phyloP scores from a whole-genome alignment of 2,329 filamentous ascomycete species.

The Fusarium robinianum region DNA sequence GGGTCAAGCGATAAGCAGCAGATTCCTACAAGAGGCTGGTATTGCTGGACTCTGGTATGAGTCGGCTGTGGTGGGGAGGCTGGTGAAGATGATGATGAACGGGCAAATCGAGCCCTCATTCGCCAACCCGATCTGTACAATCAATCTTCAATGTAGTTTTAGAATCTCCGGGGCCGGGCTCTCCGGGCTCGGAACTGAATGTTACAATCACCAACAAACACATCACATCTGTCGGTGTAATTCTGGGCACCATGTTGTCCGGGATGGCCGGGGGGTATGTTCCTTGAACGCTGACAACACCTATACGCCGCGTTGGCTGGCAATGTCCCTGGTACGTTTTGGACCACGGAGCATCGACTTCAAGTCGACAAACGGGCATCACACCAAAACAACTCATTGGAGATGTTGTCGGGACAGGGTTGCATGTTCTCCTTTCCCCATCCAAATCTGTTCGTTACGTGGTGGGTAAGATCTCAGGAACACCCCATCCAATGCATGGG shows the following conservation, averaged over 20 bases:
- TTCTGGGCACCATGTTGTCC: conserved; percentile 3
- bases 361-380: too few relatives aligned
- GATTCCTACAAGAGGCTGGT: conserved; percentile 12
- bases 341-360: too few relatives aligned
- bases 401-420: conserved; percentile 4
- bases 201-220: conserved; percentile 12
- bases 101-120: conserved; percentile 11
- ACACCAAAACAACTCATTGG: too few relatives aligned
- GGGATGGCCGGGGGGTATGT: too few relatives aligned
- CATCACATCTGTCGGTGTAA: conserved; percentile 10
- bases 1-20: conserved; percentile 77
- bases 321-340: too few relatives aligned
- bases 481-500: conserved; percentile 20
- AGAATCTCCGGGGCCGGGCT: conserved; percentile 26
- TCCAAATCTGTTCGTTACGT: conserved; percentile 1
- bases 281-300: too few relatives aligned
- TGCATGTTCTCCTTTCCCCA: background rate
- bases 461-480: conserved; percentile 13
- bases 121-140: conserved; percentile 32
- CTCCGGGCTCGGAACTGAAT: conserved; percentile 15
- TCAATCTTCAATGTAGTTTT: conserved; percentile 37
- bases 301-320: too few relatives aligned
- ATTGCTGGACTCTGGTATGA: conserved; percentile 21
- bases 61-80: conserved; percentile 20
- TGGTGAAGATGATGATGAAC: conserved; percentile 26